A percentile compares a stretch with the other conserved stretches of the same genome.
Conservation (phyloP, 2,329 filamentous ascomycete genomes). For the Botrytis fragariae region DNA sequence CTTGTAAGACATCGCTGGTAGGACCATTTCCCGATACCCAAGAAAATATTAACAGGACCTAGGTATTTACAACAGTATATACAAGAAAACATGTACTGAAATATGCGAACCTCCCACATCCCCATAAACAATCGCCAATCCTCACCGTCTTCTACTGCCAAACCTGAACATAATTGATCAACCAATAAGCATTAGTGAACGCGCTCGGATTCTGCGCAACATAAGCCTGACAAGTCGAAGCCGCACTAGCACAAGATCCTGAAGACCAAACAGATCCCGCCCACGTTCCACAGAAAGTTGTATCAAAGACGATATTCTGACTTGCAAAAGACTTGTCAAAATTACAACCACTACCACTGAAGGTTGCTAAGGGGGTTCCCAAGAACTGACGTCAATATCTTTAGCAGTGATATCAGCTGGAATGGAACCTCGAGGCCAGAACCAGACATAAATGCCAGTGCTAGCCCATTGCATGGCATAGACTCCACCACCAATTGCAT, state of each 20-base stretch:
- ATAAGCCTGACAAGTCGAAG: constrained; percentile 66
- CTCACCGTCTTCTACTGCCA: not conserved
- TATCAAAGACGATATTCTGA: constrained; percentile 71
- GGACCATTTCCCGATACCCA: not conserved
- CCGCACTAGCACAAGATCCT: constrained; percentile 57
- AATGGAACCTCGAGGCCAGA: constrained; percentile 63
- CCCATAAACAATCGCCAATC: not conserved
- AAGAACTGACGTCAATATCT: constrained; percentile 57
- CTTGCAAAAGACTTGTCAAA: constrained; percentile 62
- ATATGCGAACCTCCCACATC: too few species aligned
- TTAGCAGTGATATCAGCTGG: constrained; percentile 60
- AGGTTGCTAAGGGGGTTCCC: constrained; percentile 67
- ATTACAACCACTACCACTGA: constrained; percentile 59
- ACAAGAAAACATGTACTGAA: not conserved
- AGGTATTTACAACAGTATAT: not conserved
- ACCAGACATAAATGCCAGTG: constrained; percentile 68
- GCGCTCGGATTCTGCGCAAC: constrained; percentile 64
- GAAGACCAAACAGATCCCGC: constrained; percentile 69
- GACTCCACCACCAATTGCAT: constrained; percentile 51
- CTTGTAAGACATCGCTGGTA: not conserved
- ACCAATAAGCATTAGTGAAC: constrained; percentile 75
- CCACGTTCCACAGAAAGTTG: constrained; percentile 51
- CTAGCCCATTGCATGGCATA: constrained; percentile 56
- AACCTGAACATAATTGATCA: constrained; percentile 51
- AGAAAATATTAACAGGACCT: not conserved